A percentile compares a stretch with the other conserved stretches of the same genome.
These are phyloP conservation scores for Colletotrichum aenigma DNA, from an alignment of 2,329 filamentous ascomycete species.

Conservation along the genomic window DNA sequence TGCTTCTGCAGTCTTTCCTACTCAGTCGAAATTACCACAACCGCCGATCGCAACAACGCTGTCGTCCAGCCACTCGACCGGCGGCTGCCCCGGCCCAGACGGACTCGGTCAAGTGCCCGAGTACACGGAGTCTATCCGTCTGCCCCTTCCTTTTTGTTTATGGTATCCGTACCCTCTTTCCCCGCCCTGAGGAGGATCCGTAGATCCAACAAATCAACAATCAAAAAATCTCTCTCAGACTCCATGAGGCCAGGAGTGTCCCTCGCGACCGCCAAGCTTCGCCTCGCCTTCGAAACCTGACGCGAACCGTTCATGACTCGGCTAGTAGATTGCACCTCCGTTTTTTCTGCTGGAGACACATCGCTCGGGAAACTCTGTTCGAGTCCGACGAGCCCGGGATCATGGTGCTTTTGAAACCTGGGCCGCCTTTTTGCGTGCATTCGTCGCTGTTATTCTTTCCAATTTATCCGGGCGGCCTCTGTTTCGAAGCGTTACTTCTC, in stretches of 20 bases:
- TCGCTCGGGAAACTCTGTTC: neutral
- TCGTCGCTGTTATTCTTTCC: neutral
- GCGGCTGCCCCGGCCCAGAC: neutral
- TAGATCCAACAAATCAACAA: neutral
- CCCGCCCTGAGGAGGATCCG: neutral
- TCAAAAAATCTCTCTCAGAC: neutral
- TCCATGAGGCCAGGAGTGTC: neutral
- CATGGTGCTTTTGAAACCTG: neutral
- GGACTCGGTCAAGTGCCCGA: neutral
- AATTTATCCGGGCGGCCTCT: neutral
- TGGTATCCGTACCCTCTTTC: neutral
- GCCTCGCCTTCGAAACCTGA: constrained; percentile 3
- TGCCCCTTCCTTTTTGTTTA: neutral
- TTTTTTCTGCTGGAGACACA: neutral
- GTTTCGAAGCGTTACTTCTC: neutral
- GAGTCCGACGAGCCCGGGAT: constrained; percentile 2
- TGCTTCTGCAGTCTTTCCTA: neutral
- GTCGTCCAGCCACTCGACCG: neutral
- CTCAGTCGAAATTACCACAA: neutral
- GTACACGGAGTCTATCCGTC: neutral
- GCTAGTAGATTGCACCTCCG: constrained; percentile 1
- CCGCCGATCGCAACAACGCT: neutral
- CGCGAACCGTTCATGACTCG: constrained; percentile 14
- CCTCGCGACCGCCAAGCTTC: neutral
- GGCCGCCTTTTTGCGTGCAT: neutral